These are phyloP conservation scores for Calonectria honghensis DNA, from an alignment of 2,329 filamentous ascomycete species.

Conservation along the genomic window DNA sequence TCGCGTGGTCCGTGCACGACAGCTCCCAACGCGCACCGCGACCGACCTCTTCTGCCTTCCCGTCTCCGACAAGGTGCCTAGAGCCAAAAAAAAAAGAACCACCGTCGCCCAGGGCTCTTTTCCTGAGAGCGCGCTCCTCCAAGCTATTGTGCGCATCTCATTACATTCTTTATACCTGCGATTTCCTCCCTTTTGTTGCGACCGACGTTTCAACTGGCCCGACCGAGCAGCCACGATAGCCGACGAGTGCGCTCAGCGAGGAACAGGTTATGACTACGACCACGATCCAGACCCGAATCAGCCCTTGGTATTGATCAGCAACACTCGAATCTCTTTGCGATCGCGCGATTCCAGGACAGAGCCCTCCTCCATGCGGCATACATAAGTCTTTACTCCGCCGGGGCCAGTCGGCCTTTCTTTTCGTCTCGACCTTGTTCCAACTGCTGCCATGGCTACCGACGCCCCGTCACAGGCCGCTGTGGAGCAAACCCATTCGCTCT, in stretches of 20 bases:
- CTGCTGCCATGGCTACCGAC: conserved; percentile 44
- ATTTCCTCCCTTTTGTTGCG: neutral
- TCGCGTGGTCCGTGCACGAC: conserved; percentile 36
- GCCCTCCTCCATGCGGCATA: conserved; percentile 49
- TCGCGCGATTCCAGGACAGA: conserved; percentile 8
- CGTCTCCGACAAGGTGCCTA: conserved; percentile 30
- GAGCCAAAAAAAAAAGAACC: conserved; percentile 28
- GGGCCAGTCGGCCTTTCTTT: conserved; percentile 53
- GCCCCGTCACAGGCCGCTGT: conserved; percentile 47
- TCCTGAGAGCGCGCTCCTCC: neutral
- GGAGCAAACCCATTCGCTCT: conserved; percentile 54
- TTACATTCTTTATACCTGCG: conserved; percentile 6
- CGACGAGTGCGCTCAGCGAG: conserved; percentile 39
- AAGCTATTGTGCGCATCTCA: neutral
- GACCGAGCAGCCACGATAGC: conserved; percentile 18
- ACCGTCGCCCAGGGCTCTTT: conserved; percentile 8
- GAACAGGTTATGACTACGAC: conserved; percentile 40
- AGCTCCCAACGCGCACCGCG: conserved; percentile 43
- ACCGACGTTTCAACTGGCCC: neutral
- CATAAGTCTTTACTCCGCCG: conserved; percentile 49
- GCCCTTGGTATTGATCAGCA: conserved; percentile 17
- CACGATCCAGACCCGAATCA: conserved; percentile 34
- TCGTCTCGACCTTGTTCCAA: conserved; percentile 47
- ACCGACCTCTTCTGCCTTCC: conserved; percentile 30
- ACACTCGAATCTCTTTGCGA: conserved; percentile 24